These are phyloP conservation scores for Microbotryum saponariae DNA, from an alignment of 1,284 basidiomycete genomes.

Conservation along the genomic window DNA sequence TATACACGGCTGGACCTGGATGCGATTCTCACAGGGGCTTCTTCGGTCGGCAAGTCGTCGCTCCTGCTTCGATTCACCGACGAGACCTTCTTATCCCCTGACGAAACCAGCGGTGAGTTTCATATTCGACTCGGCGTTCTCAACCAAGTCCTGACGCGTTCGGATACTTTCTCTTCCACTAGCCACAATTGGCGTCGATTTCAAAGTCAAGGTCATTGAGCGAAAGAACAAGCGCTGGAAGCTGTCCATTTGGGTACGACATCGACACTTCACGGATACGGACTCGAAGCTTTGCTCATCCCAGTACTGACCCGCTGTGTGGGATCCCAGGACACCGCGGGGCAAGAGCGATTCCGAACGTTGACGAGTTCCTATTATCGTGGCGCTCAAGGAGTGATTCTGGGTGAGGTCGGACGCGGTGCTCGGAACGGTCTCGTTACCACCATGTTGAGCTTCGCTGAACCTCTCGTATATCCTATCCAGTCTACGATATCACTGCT, in stretches of 20 bases:
- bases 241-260: constrained; percentile 50
- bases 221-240: constrained; percentile 46
- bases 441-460: background rate
- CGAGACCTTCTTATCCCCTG: constrained; percentile 89
- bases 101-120: constrained; percentile 88
- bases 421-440: background rate
- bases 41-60: constrained; percentile 52
- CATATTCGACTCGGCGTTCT: constrained; percentile 48
- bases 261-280: background rate
- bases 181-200: constrained; percentile 42
- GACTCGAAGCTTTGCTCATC: background rate
- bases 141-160: background rate
- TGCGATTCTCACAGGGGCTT: constrained; percentile 18
- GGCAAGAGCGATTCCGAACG: constrained; percentile 83
- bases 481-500: constrained; percentile 90
- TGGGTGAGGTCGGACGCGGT: constrained; percentile 45
- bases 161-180: background rate
- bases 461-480: background rate
- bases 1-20: no score
- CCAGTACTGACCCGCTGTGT: background rate
- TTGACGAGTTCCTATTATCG: constrained; percentile 87
- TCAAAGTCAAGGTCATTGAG: constrained; percentile 46
- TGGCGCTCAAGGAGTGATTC: constrained; percentile 86
- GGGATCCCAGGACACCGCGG: constrained; percentile 66
- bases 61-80: constrained; percentile 89